phyloP scores from a whole-genome alignment of 345 rosid species.

The Camelina sativa region DNA sequence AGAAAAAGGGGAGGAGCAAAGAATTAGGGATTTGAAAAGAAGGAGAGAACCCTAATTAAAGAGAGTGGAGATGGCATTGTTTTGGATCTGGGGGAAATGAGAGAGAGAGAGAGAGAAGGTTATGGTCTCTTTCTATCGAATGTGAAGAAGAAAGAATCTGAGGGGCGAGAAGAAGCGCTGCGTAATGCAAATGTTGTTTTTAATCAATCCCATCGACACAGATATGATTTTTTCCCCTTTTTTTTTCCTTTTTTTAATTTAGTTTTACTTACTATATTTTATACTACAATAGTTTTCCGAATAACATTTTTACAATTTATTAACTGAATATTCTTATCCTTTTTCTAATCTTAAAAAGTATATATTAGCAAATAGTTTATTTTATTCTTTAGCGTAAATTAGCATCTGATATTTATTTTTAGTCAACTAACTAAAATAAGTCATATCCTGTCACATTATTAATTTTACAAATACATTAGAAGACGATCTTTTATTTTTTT shows the following conservation, averaged over 20 bases:
- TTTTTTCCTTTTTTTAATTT: background rate
- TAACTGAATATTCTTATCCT: no score
- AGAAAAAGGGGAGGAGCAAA: background rate
- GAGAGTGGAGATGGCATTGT: constrained; percentile 49
- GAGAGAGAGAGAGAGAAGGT: background rate
- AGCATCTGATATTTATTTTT: no score
- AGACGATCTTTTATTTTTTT: no score
- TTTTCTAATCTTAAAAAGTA: no score
- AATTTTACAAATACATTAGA: no score
- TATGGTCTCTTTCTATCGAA: constrained; percentile 31
- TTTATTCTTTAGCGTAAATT: no score
- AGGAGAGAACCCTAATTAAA: constrained; percentile 47
- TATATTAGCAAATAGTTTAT: no score
- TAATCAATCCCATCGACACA: background rate
- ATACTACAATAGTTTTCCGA: background rate
- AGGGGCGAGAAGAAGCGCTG: constrained; percentile 41
- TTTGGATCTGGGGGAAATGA: constrained; percentile 52
- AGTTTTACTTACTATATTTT: background rate
- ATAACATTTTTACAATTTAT: background rate
- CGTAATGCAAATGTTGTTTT: constrained; percentile 14
- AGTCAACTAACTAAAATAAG: no score
- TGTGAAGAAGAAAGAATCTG: constrained; percentile 47
- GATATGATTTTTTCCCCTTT: background rate
- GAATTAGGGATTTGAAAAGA: constrained; percentile 33
- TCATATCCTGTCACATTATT: no score